Evolutionary conservation across 2,329 filamentous ascomycete genomes (phyloP).

Genomic region (Sporothrix euskadiensis): DNA sequence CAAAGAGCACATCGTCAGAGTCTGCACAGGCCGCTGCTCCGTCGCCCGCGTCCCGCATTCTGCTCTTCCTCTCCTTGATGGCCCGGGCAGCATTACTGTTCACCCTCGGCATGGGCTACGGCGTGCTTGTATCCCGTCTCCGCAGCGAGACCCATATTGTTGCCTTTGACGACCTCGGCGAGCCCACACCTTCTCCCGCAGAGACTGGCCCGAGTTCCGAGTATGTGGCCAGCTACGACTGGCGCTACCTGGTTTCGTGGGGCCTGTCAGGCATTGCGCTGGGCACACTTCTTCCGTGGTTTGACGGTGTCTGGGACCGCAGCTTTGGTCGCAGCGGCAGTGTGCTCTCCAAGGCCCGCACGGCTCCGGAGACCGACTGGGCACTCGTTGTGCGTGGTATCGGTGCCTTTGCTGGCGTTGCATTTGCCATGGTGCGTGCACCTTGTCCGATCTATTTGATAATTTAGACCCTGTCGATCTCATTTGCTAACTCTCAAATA

Average conservation of each 20-base stretch:
- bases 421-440: constrained; percentile 71
- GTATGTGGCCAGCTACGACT: constrained; percentile 44
- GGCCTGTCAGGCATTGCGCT: constrained; percentile 74
- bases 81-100: constrained; percentile 69
- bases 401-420: constrained; percentile 62
- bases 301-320: constrained; percentile 74
- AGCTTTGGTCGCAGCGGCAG: constrained; percentile 40
- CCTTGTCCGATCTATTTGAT: neutral
- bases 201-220: neutral
- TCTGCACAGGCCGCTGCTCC: constrained; percentile 31
- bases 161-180: constrained; percentile 21
- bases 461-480: constrained; percentile 4
- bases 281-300: constrained; percentile 78
- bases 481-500: constrained; percentile 40
- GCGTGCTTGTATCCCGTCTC: constrained; percentile 75
- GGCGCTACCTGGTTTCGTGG: constrained; percentile 77
- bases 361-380: constrained; percentile 66
- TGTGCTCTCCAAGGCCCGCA: constrained; percentile 38
- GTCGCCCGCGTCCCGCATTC: constrained; percentile 36
- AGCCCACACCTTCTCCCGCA: constrained; percentile 41
- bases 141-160: constrained; percentile 61
- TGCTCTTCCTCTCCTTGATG: constrained; percentile 51
- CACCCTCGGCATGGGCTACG: constrained; percentile 77
- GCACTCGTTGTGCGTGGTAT: constrained; percentile 61
- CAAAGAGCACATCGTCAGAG: constrained; percentile 40